A percentile compares a stretch with the other conserved stretches of the same genome.
Conservation (phyloP, 176 grass and related monocot genomes). For the Bromus sterilis region DNA sequence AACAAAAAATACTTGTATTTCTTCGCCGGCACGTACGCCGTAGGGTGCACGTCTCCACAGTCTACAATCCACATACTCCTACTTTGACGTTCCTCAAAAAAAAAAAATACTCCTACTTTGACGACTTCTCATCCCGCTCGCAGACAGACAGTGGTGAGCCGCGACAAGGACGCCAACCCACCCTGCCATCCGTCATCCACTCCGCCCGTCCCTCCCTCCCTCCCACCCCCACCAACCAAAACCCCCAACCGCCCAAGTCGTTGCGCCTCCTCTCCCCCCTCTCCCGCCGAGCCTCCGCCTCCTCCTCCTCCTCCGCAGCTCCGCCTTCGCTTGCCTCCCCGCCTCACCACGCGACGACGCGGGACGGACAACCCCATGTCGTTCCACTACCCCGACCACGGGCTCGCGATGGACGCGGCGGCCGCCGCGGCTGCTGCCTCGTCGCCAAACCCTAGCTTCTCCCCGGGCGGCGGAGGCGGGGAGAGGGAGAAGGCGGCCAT, state of each 20-base stretch:
- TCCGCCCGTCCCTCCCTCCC: slow-evolving; percentile 22
- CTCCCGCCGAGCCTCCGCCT: background rate
- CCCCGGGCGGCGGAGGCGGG: slow-evolving; percentile 6
- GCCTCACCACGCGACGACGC: background rate
- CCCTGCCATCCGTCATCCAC: background rate
- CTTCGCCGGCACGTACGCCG: too few relatives aligned
- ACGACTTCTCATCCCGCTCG: background rate
- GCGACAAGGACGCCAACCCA: slow-evolving; percentile 1
- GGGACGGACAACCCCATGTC: slow-evolving; percentile 11
- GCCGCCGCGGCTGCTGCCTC: slow-evolving; percentile 16
- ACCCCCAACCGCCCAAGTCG: slow-evolving; percentile 27
- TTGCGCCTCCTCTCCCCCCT: background rate
- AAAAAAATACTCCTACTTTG: too few relatives aligned
- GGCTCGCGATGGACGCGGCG: slow-evolving; percentile 38
- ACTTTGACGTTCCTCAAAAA: too few relatives aligned
- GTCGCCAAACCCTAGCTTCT: slow-evolving; percentile 54
- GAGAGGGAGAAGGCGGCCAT: slow-evolving; percentile 77
- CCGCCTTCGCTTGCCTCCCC: background rate
- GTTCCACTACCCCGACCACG: slow-evolving; percentile 54
- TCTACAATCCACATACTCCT: too few relatives aligned
- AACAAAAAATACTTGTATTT: too few relatives aligned
- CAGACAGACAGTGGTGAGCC: background rate
- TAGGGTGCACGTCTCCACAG: too few relatives aligned
- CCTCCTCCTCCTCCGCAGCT: background rate
- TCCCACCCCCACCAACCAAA: slow-evolving; percentile 32